Evolutionary conservation across 2,329 filamentous ascomycete genomes (phyloP).

Genomic region (Lecanicillium sp.): DNA sequence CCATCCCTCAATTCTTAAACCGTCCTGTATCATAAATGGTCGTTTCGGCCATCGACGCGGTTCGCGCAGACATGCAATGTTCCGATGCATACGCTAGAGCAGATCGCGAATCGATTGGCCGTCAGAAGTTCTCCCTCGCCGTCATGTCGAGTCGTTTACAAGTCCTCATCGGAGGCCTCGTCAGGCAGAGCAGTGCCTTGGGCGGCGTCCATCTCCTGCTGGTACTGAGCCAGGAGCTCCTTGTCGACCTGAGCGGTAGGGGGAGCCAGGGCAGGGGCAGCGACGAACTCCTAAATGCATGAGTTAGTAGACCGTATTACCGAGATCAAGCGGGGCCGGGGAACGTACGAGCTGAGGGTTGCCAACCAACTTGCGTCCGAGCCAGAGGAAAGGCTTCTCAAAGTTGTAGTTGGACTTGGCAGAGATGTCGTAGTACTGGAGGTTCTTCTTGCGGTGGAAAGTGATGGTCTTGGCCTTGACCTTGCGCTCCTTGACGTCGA

Average conservation of each 20-base stretch:
- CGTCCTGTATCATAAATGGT: conserved; percentile 10
- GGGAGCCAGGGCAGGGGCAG: conserved; percentile 86
- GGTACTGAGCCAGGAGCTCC: conserved; percentile 71
- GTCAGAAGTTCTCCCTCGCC: conserved; percentile 7
- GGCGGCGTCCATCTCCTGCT: conserved; percentile 80
- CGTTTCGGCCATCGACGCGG: conserved; percentile 4
- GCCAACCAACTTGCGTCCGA: conserved; percentile 95
- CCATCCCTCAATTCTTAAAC: conserved; percentile 5
- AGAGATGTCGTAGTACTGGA: conserved; percentile 99
- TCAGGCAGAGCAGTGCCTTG: conserved; percentile 80
- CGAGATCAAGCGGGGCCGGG: conserved; percentile 13
- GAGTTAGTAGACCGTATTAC: conserved; percentile 11
- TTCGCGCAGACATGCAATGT: not conserved
- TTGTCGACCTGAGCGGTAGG: conserved; percentile 87
- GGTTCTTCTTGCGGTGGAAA: conserved; percentile 99
- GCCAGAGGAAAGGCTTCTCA: conserved; percentile 99
- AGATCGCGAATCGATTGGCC: conserved; percentile 1
- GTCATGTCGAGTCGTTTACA: conserved; percentile 34
- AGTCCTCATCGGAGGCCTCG: conserved; percentile 75
- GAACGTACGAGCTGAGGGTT: conserved; percentile 49
- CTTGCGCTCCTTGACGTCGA: conserved; percentile 99
- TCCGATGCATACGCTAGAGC: conserved; percentile 1
- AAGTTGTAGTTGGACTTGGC: conserved; percentile 99
- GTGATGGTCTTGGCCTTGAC: conserved; percentile 99
- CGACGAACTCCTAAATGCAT: conserved; percentile 75